These are phyloP conservation scores for Pleoardoris graminearum DNA, from an alignment of 2,329 filamentous ascomycete species.

Conservation along the genomic window DNA sequence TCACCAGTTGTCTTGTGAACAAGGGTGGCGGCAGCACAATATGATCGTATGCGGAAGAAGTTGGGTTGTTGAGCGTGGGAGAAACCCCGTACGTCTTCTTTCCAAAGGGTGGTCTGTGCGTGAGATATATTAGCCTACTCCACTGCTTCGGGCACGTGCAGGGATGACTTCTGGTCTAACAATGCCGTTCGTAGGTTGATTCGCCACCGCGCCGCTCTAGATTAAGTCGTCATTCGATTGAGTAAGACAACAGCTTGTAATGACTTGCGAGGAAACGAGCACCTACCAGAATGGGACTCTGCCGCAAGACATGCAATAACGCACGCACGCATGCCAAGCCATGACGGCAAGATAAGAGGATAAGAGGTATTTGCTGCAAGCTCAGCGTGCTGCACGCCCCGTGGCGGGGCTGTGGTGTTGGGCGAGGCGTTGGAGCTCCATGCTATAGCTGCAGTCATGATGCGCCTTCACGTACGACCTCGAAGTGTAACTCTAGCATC, in stretches of 20 bases:
- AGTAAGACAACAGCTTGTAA: slow-evolving; percentile 24
- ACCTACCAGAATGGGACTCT: slow-evolving; percentile 25
- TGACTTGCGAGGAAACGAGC: slow-evolving; percentile 6
- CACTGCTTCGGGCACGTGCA: slow-evolving; percentile 15
- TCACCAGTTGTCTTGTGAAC: slow-evolving; percentile 1
- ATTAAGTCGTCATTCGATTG: slow-evolving; percentile 23
- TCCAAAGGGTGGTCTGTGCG: slow-evolving; percentile 20
- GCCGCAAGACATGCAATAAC: slow-evolving; percentile 5
- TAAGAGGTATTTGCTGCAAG: slow-evolving; percentile 16
- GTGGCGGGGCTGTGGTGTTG: background rate
- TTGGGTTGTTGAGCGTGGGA: slow-evolving; percentile 18
- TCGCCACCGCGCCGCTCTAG: slow-evolving; percentile 19
- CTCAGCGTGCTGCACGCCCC: slow-evolving; percentile 6
- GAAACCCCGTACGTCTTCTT: slow-evolving; percentile 20
- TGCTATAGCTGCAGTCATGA: background rate
- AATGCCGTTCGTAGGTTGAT: slow-evolving; percentile 14
- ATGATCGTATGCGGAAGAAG: slow-evolving; percentile 15
- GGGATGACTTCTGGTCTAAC: slow-evolving; percentile 14
- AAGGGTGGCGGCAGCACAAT: background rate
- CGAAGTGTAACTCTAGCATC: background rate
- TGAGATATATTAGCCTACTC: slow-evolving; percentile 29
- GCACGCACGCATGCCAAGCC: slow-evolving; percentile 24
- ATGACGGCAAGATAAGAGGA: slow-evolving; percentile 20
- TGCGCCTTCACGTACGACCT: background rate
- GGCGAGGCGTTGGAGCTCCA: background rate